These are phyloP conservation scores for Acacia acuminata DNA, from an alignment of 306 rosid genomes.

Conservation along the genomic window DNA sequence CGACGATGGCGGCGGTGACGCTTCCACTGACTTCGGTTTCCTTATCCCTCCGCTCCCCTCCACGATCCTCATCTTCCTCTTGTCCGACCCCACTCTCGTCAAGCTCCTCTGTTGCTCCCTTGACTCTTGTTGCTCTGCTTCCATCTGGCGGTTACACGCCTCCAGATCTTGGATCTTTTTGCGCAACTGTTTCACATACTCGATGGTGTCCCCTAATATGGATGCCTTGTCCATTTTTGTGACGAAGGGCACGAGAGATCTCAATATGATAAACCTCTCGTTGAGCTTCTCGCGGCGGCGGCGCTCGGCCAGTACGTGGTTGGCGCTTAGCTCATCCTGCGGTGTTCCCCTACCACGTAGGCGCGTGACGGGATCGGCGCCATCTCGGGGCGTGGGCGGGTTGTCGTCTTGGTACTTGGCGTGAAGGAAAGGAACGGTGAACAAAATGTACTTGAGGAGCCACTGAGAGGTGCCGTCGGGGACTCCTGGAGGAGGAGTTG, in stretches of 20 bases:
- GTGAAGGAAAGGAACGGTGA: slow-evolving; percentile 77
- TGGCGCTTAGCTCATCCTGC: slow-evolving; percentile 79
- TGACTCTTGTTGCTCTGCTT: slow-evolving; percentile 36
- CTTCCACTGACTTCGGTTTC: slow-evolving; percentile 44
- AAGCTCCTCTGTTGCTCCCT: slow-evolving; percentile 39
- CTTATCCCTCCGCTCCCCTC: slow-evolving; percentile 53
- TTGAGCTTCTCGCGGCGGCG: slow-evolving; percentile 84
- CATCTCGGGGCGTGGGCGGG: slow-evolving; percentile 41
- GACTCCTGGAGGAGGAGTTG: slow-evolving; percentile 39
- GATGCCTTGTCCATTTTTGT: slow-evolving; percentile 98
- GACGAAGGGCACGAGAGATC: slow-evolving; percentile 84
- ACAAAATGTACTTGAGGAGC: slow-evolving; percentile 71
- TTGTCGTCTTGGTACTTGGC: slow-evolving; percentile 54
- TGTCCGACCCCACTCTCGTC: slow-evolving; percentile 43
- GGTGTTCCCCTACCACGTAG: slow-evolving; percentile 58
- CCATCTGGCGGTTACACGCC: slow-evolving; percentile 54
- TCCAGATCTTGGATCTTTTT: slow-evolving; percentile 81
- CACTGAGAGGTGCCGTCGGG: slow-evolving; percentile 51
- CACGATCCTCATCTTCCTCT: slow-evolving; percentile 70
- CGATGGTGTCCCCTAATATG: slow-evolving; percentile 89
- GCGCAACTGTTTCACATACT: slow-evolving; percentile 75
- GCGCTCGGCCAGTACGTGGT: slow-evolving; percentile 85
- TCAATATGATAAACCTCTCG: slow-evolving; percentile 74
- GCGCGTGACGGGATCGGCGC: slow-evolving; percentile 17
- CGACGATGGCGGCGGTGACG: neutral